Evolutionary conservation across 2,329 filamentous ascomycete genomes (phyloP), one percentile per base, ranked within the genome.

Genomic region (Simplicillium sp.): DNA sequence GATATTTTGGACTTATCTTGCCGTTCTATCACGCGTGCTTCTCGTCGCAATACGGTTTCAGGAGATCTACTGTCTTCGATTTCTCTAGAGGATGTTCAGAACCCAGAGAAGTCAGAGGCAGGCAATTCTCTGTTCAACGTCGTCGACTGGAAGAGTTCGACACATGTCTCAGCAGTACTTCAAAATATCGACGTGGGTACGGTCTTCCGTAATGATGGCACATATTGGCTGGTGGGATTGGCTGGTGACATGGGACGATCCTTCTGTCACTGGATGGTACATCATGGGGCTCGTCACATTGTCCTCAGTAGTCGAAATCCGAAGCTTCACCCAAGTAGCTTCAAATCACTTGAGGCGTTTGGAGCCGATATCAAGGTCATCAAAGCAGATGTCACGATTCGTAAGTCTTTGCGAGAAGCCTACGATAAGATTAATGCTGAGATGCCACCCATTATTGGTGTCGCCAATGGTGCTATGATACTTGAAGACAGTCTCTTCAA

Each of bases 401-500:
- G 34, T 2, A 25, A 31, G 9, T 36, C 39, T 14, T 20, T 40
- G n/a, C 39, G 33, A 13, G 14, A 12, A 3, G 9, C 16, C 16
- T 36, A 40, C 15, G 33, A 31, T 28, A 17, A n/a, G 9, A 29
- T 40, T 9, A n/a, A 25, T 8, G 11, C 16, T 5, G 25, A 36
- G 2, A 36, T 40, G 33, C 39, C 39, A 11, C 33, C 39, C 9
- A 16, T 40, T 18, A 20, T 32, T 20, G 39, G 39, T 17, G 39
- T 40, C 3, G 33, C 34, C 14, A 40, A 40, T 31, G 39, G 39
- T 7, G 39, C 39, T 3, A 40, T 40, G 39, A 17, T 40, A 9
- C 34, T 40, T 2, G 38, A 40, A 18, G 38, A 40, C 33, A n/a
- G 15, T 4, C 15, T 40, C 12, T 40, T 40, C 20, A 32, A 40